A percentile compares a stretch with the other conserved stretches of the same genome.
Evolutionary conservation across 2,329 filamentous ascomycete species (phyloP).

Genomic region (Scedosporium aurantiacum): DNA sequence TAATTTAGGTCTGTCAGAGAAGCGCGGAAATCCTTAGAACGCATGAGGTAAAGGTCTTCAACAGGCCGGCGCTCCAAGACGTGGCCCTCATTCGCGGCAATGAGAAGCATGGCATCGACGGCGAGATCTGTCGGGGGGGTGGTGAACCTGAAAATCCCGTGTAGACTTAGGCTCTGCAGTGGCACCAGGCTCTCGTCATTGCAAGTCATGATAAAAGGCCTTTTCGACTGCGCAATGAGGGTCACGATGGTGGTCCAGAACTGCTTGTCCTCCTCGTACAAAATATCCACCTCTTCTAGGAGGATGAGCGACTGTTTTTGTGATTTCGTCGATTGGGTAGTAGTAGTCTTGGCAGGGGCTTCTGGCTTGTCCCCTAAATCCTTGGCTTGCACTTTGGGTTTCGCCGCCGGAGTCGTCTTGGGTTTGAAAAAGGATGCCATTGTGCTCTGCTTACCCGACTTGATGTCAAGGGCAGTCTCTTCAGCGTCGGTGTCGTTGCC

Average conservation of each 20-base stretch:
- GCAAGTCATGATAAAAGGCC: conserved; percentile 91
- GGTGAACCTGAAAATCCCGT: conserved; percentile 72
- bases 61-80: conserved; percentile 58
- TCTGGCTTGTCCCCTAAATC: conserved; percentile 17
- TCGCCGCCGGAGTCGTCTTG: conserved; percentile 24
- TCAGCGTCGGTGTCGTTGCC: conserved; percentile 16
- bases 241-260: conserved; percentile 79
- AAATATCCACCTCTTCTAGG: conserved; percentile 82
- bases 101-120: conserved; percentile 67
- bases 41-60: conserved; percentile 56
- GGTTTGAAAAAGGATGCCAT: conserved; percentile 73
- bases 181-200: conserved; percentile 82
- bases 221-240: conserved; percentile 73
- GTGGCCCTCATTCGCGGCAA: conserved; percentile 86
- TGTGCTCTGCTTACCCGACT: conserved; percentile 62
- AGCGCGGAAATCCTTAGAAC: conserved; percentile 63
- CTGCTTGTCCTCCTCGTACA: conserved; percentile 91
- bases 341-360: conserved; percentile 18
- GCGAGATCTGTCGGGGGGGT: conserved; percentile 56
- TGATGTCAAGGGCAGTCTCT: conserved; percentile 37
- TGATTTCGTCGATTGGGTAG: conserved; percentile 24
- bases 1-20: conserved; percentile 79
- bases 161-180: conserved; percentile 59
- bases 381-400: conserved; percentile 12
- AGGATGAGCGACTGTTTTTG: conserved; percentile 94